Conservation (phyloP, 768 basidiomycete species). For the Chlorophyllum brunneum region DNA sequence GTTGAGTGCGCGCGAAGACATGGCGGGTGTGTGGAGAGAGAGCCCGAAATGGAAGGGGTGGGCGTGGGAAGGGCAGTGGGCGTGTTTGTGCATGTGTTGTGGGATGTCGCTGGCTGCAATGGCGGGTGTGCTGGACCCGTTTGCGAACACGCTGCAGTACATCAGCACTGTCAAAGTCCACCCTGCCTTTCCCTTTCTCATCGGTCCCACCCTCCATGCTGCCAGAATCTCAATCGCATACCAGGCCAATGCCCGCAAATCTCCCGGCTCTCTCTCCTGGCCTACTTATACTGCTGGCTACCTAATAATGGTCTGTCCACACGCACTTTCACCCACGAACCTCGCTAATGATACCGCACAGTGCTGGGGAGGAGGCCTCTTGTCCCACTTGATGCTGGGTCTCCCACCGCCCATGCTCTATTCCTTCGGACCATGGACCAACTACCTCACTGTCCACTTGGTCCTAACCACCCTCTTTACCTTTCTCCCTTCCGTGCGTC, state of each 20-base stretch:
- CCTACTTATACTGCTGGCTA: slow-evolving; percentile 41
- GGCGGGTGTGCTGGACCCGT: background rate
- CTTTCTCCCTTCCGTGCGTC: slow-evolving; percentile 34
- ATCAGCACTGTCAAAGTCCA: slow-evolving; percentile 34
- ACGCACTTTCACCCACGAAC: background rate
- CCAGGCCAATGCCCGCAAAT: slow-evolving; percentile 34
- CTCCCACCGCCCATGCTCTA: slow-evolving; percentile 46
- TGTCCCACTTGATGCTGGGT: slow-evolving; percentile 39
- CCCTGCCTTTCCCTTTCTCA: slow-evolving; percentile 35
- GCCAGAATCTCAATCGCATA: slow-evolving; percentile 41
- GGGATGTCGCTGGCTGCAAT: background rate
- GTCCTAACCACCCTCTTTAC: slow-evolving; percentile 38
- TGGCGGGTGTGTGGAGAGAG: slow-evolving; percentile 33
- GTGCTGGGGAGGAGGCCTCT: slow-evolving; percentile 47
- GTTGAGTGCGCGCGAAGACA: slow-evolving; percentile 77
- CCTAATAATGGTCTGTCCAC: slow-evolving; percentile 37
- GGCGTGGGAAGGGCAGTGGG: background rate
- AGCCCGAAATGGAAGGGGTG: background rate
- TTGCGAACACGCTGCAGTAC: slow-evolving; percentile 13
- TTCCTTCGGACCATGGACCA: slow-evolving; percentile 39
- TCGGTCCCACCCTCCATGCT: slow-evolving; percentile 40
- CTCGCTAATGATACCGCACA: slow-evolving; percentile 12
- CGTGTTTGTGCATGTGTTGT: too few species aligned
- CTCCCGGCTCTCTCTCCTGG: slow-evolving; percentile 32
- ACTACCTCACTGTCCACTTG: slow-evolving; percentile 45